Base-by-base conservation (phyloP, 805 yeast genomes). In the Suhomyces kilbournensis region DNA sequence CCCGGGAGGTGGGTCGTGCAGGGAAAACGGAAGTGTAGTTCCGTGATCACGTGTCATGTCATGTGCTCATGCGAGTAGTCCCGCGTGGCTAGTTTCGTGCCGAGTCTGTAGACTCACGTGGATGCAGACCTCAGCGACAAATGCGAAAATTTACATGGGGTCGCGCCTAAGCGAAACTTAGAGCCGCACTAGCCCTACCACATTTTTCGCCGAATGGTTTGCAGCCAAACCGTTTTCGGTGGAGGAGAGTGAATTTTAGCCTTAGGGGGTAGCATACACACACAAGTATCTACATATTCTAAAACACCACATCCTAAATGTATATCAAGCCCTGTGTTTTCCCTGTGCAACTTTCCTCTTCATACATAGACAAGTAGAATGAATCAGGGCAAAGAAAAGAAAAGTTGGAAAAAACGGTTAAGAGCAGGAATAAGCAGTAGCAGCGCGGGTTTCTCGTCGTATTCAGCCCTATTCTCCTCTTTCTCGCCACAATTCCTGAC, bases 1-100 rank as follows among this genome's bases (percentile, higher is more conserved):
- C 58, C 56, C 44, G 50, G 49, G 14, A 38, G 22, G 23, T 38
- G 42, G 42, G 49, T 38, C 40, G 49, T 47, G 49, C 49, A 35
- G 49, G 14, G 44, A 42, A 26, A 15, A 26, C 52, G 56, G 54
- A 19, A 15, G 32, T 46, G 46, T 46, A 19, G 7, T 17, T 38
- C 42, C 42, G 22, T 3, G 9, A 3, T 14, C 35, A 32, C 43
- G 51, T 35, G 19, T 47, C 39, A 35, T 7, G 7, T 12, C 47
- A 44, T 34, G 47, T 26, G 47, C 15, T n/a, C 4, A 8, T 26
- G n/a, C 4, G n/a, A 14, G 14, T 10, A 14, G 30, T 26, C 12
- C 30, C 14, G 28, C 2, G 28, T 3, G 32, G 32, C 30, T 10
- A 6, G 32, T 12, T 12, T n/a, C 14, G 32, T 4, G 10, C 7